A percentile compares a stretch with the other conserved stretches of the same genome.
Conservation (phyloP, 148 eudicot genomes). For the Silene conica region DNA sequence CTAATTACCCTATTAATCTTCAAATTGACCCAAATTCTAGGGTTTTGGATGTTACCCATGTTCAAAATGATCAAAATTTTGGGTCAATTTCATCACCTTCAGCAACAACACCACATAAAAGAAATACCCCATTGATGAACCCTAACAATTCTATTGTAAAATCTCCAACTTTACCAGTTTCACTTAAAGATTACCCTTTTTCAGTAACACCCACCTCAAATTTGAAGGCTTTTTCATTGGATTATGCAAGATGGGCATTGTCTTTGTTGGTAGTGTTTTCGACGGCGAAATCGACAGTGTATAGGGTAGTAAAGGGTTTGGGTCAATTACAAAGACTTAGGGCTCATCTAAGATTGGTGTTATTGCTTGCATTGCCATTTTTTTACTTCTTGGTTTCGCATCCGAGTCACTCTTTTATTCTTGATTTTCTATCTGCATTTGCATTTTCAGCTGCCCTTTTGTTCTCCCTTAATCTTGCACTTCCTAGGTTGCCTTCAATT, state of each 20-base stretch:
- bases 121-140: conserved; percentile 47
- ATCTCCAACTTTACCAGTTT: conserved; percentile 53
- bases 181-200: conserved; percentile 48
- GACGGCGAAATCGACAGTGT: conserved; percentile 35
- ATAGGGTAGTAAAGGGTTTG: conserved; percentile 44
- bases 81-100: conserved; percentile 26
- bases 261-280: conserved; percentile 37
- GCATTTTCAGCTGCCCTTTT: conserved; percentile 86
- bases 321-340: conserved; percentile 44
- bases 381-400: conserved; percentile 81
- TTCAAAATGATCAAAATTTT: conserved; percentile 41
- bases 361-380: conserved; percentile 59
- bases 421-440: conserved; percentile 83
- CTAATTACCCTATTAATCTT: conserved; percentile 22
- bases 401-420: conserved; percentile 66
- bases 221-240: conserved; percentile 21
- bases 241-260: conserved; percentile 30
- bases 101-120: conserved; percentile 55
- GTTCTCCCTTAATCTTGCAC: conserved; percentile 78
- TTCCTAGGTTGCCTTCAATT: conserved; percentile 81
- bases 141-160: conserved; percentile 44
- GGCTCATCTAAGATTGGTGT: conserved; percentile 46
- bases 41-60: conserved; percentile 25
- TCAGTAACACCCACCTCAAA: conserved; percentile 31
- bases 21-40: conserved; percentile 13